Base-by-base conservation (phyloP, 768 basidiomycete genomes). In the Amanita rimosa region DNA sequence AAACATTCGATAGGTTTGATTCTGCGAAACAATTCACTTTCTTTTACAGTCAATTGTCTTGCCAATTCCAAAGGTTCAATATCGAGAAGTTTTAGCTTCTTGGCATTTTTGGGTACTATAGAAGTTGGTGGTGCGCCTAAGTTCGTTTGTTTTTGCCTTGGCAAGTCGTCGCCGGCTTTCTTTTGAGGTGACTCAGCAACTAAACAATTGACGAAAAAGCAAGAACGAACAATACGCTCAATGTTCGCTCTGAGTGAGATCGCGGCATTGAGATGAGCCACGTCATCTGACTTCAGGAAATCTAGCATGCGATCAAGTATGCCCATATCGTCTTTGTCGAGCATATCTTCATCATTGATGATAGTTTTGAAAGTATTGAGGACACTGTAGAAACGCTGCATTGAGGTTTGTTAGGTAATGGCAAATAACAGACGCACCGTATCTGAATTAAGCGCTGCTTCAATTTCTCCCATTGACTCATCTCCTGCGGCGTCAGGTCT, bases 1-100 rank as follows among this genome's bases (percentile, higher is more conserved):
- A 98, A 68, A 67, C 91, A 97, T 62, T 98, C 95, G 66, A 84
- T 83, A 0, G 90, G 85, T 31, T 81, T 80, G 56, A 98, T 95
- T 62, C 78, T 82, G 64, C 85, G 83, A 67, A 91, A 98, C 36
- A 94, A 66, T 41, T 75, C 70, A 54, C 84, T 86, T 64, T 98
- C 95, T 70, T 94, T 73, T 51, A 96, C 81, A 1, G 95, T 97
- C 52, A 98, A 67, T 62, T 98, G 95, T 24, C 95, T 76, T 0
- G 94, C 95, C 14, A 98, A 64, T 64, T 98, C 95, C 49, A 92
- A 64, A 1, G 93, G 73, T 55, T 95, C 87, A 43, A 98, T 77
- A 58, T 98, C 95, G 17, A 79, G 65, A 9, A 98, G 68, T 54
- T 89, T 91, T 52, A 94, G 63, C 63, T 80, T 85, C 67, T 79